Conservation (phyloP, 2,329 filamentous ascomycete genomes). For the Venturia asperata region DNA sequence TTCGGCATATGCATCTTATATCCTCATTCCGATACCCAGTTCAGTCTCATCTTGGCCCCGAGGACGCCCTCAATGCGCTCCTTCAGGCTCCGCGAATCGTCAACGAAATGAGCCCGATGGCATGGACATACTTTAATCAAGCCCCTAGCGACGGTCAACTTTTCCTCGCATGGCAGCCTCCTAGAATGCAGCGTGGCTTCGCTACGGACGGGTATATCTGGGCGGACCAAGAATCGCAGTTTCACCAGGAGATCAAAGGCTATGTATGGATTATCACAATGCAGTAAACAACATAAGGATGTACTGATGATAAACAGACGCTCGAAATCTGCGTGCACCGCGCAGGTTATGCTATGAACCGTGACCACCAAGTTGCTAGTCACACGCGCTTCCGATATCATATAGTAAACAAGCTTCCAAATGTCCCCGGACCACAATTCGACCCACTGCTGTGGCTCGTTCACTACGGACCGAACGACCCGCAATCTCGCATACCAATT, state of each 20-base stretch:
- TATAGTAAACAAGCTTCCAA: conserved; percentile 65
- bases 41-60: conserved; percentile 48
- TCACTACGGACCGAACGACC: conserved; percentile 73
- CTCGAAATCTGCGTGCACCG: conserved; percentile 85
- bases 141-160: conserved; percentile 70
- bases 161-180: conserved; percentile 81
- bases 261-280: conserved; percentile 44
- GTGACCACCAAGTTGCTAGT: conserved; percentile 59
- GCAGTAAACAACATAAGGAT: not conserved
- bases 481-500: conserved; percentile 63
- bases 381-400: conserved; percentile 83
- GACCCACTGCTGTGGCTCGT: conserved; percentile 79
- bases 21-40: conserved; percentile 75
- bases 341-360: conserved; percentile 66
- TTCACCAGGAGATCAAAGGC: conserved; percentile 63
- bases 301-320: conserved; percentile 46
- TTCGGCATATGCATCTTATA: conserved; percentile 83
- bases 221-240: conserved; percentile 72
- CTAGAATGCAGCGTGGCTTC: conserved; percentile 62
- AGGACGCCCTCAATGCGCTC: conserved; percentile 77
- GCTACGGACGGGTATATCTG: conserved; percentile 91
- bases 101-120: conserved; percentile 77
- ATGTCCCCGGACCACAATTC: conserved; percentile 60
- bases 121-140: conserved; percentile 83
- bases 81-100: conserved; percentile 77